Evolutionary conservation across 352 stramenopile genomes (phyloP).

Genomic region (Pythium guiyangense): DNA sequence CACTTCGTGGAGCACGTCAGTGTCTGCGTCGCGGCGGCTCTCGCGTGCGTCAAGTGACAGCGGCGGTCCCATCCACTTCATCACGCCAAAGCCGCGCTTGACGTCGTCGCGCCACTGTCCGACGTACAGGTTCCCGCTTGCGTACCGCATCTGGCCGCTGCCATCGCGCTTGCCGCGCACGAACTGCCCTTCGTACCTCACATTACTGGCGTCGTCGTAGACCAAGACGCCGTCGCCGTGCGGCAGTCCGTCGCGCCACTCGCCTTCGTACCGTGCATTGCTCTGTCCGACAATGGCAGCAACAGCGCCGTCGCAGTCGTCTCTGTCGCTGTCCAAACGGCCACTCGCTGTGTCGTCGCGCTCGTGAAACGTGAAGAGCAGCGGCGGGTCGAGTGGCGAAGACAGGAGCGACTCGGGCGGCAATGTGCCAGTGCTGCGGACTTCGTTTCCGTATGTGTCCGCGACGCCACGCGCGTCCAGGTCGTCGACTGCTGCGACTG

Average conservation of each 20-base stretch:
- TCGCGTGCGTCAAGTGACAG: constrained; percentile 7
- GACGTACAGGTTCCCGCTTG: constrained; percentile 54
- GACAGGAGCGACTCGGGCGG: no score
- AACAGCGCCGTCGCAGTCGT: neutral
- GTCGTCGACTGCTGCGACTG: constrained; percentile 1
- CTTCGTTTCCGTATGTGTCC: no score
- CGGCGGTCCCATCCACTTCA: constrained; percentile 57
- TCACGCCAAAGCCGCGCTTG: constrained; percentile 71
- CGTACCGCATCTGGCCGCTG: constrained; percentile 61
- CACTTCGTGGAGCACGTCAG: constrained; percentile 33
- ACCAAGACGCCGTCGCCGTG: constrained; percentile 66
- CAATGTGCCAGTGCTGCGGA: no score
- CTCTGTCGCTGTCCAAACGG: no score
- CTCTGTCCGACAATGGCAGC: constrained; percentile 27
- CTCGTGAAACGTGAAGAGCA: constrained; percentile 28
- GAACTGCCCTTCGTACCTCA: constrained; percentile 60
- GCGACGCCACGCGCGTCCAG: no score
- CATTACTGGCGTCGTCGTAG: constrained; percentile 57
- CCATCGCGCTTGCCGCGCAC: constrained; percentile 44
- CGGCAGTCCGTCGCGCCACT: constrained; percentile 67
- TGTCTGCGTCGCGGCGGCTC: no score
- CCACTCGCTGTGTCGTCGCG: no score
- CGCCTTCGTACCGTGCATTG: constrained; percentile 70
- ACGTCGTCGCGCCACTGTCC: constrained; percentile 67
- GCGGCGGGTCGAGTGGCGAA: neutral